Conservation (phyloP, 441 rosid genomes). For the Syzygium malaccense region DNA sequence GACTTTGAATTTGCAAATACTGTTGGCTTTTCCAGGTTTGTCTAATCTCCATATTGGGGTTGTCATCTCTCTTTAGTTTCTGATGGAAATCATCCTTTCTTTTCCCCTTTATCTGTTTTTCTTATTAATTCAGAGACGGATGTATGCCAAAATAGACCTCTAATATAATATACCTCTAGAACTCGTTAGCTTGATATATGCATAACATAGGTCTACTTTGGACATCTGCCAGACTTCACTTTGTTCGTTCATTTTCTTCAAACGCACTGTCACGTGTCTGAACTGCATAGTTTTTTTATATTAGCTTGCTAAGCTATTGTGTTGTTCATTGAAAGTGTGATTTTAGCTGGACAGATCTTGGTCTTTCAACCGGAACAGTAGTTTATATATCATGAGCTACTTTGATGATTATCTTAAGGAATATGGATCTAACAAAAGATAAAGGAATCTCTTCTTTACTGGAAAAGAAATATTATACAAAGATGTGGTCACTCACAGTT, state of each 20-base stretch:
- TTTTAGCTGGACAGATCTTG: neutral
- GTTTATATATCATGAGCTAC: neutral
- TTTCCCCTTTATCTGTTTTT: neutral
- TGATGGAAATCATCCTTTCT: neutral
- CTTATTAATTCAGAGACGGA: neutral
- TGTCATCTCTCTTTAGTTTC: neutral
- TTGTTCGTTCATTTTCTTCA: neutral
- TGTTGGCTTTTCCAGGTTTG: slow-evolving; percentile 81
- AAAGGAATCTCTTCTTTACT: neutral
- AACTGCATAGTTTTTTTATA: neutral
- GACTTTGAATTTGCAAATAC: slow-evolving; percentile 84
- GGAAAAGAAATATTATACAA: neutral
- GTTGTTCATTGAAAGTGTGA: neutral
- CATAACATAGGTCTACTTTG: neutral
- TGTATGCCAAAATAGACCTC: neutral
- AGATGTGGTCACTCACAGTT: neutral
- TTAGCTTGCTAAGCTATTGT: neutral
- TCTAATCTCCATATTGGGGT: neutral
- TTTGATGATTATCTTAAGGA: neutral
- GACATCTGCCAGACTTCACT: neutral
- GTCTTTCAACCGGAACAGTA: neutral
- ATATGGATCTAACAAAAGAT: neutral
- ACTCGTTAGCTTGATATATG: neutral
- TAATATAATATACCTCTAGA: neutral
- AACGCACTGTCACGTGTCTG: neutral